Conservation (phyloP, 164 flowering plant genomes). For the grape (Vitis vinifera) region DNA sequence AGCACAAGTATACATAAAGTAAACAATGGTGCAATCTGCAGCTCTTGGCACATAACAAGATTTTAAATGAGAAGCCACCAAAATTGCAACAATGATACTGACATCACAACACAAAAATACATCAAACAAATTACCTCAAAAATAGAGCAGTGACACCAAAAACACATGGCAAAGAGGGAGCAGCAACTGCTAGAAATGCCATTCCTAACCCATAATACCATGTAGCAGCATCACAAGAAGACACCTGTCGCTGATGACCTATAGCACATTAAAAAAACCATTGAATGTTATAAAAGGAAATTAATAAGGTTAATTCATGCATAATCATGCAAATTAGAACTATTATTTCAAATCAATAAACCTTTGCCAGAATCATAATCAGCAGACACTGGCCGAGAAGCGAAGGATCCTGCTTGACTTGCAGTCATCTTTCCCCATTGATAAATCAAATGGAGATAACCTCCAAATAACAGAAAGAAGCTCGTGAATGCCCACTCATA, state of each 20-base stretch:
- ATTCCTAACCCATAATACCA: constrained; percentile 79
- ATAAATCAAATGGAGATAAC: constrained; percentile 62
- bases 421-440: constrained; percentile 67
- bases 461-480: constrained; percentile 69
- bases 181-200: constrained; percentile 73
- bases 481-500: constrained; percentile 86
- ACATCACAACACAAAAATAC: neutral
- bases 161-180: constrained; percentile 76
- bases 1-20: neutral
- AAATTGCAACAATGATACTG: neutral
- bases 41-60: neutral
- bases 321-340: neutral
- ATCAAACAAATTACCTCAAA: constrained; percentile 48
- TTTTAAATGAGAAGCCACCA: neutral
- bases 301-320: neutral
- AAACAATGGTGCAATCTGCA: neutral
- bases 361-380: constrained; percentile 84
- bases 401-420: constrained; percentile 44
- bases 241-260: constrained; percentile 78
- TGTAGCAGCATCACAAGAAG: constrained; percentile 54
- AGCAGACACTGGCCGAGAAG: constrained; percentile 42
- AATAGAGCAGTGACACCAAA: constrained; percentile 87
- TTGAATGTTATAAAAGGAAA: neutral
- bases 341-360: constrained; percentile 17
- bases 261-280: constrained; percentile 19